Percentiles rank a stretch among this genome's conserved stretches.
These are phyloP conservation scores for Phytophthora macrochlamydospora DNA, from an alignment of 352 stramenopile genomes.

Conservation along the genomic window DNA sequence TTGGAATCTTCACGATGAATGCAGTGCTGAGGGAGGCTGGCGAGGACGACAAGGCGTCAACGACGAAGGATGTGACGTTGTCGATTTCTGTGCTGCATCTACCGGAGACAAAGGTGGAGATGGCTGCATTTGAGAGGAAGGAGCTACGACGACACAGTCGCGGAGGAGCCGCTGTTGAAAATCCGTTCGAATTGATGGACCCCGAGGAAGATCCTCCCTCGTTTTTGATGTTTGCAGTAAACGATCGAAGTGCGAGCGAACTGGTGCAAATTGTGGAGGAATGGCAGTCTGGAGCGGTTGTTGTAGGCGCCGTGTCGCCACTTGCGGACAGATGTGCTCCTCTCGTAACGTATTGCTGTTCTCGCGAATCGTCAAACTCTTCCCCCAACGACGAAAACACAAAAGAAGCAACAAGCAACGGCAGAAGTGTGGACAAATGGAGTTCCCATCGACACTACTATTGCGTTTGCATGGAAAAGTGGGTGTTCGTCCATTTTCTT, in stretches of 20 bases:
- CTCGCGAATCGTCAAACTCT: not conserved
- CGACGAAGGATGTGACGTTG: constrained; percentile 35
- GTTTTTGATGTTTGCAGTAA: constrained; percentile 64
- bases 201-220: constrained; percentile 27
- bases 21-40: constrained; percentile 23
- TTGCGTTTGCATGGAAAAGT: constrained; percentile 46
- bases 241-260: constrained; percentile 50
- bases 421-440: constrained; percentile 2
- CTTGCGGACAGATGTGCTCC: constrained; percentile 45
- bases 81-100: constrained; percentile 49
- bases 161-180: constrained; percentile 31
- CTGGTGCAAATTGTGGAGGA: constrained; percentile 37
- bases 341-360: constrained; percentile 27
- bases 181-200: constrained; percentile 32
- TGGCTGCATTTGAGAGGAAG: constrained; percentile 58
- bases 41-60: not conserved
- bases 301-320: constrained; percentile 52
- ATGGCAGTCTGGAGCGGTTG: constrained; percentile 40
- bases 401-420: constrained; percentile 1
- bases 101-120: constrained; percentile 47
- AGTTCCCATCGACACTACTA: constrained; percentile 52
- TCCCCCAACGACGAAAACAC: constrained; percentile 6
- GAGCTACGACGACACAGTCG: constrained; percentile 44
- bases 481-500: constrained; percentile 40
- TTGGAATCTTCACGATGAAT: constrained; percentile 46